phyloP scores from a whole-genome alignment of 768 basidiomycete species.

The Nevesoporus exiguus region DNA sequence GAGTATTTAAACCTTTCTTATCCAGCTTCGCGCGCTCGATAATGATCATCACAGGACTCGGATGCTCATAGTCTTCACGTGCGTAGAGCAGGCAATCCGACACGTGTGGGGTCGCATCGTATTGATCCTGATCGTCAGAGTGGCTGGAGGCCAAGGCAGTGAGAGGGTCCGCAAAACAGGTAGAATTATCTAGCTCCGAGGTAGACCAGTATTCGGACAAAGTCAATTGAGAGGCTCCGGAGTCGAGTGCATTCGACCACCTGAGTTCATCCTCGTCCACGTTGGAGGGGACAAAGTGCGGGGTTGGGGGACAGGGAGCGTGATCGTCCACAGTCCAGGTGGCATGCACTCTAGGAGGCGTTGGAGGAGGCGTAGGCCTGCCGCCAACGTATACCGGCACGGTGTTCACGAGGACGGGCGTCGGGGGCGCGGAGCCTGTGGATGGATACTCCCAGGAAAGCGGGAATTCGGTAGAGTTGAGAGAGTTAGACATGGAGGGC shows the following conservation, averaged over 20 bases:
- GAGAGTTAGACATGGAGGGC: not conserved
- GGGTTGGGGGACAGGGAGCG: constrained; percentile 17
- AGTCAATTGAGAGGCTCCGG: not conserved
- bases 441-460: not conserved
- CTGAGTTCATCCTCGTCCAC: not conserved
- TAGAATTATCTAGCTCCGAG: not conserved
- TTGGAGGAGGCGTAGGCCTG: constrained; percentile 7
- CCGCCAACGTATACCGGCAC: not conserved
- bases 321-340: not conserved
- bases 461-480: not conserved
- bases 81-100: constrained; percentile 4
- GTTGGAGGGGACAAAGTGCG: not conserved
- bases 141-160: not conserved
- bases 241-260: not conserved
- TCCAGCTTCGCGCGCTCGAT: constrained; percentile 11
- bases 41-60: constrained; percentile 14
- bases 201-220: not conserved
- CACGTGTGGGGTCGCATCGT: not conserved
- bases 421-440: not conserved
- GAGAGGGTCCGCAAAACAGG: not conserved
- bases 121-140: not conserved
- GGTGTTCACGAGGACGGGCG: constrained; percentile 7
- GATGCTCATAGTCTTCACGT: constrained; percentile 2
- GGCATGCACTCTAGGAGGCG: not conserved
- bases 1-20: not conserved